phyloP scores from a whole-genome alignment of 208 protist species.

The Trichomonas vaginalis region DNA sequence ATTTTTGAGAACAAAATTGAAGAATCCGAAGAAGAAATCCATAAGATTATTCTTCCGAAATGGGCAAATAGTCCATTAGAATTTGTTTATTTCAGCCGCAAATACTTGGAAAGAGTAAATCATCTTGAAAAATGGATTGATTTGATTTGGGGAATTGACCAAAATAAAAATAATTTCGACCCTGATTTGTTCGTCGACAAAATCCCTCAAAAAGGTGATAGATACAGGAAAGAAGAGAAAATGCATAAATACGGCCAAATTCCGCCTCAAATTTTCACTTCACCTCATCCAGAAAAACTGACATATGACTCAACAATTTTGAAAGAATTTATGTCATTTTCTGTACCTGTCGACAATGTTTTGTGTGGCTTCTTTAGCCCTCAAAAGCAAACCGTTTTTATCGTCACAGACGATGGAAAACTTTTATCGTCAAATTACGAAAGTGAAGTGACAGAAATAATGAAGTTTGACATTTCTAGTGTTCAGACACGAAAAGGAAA shows the following conservation, averaged over 20 bases:
- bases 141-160: constrained; percentile 50
- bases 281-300: background rate
- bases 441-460: background rate
- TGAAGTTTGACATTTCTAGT: background rate
- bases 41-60: constrained; percentile 25
- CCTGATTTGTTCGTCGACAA: background rate
- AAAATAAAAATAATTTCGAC: background rate
- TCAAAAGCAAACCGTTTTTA: background rate
- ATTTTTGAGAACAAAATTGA: constrained; percentile 40
- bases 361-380: background rate
- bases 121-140: constrained; percentile 52
- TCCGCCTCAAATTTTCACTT: background rate
- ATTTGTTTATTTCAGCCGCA: constrained; percentile 42
- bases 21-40: constrained; percentile 33
- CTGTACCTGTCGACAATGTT: background rate
- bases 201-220: background rate
- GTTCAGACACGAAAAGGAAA: background rate
- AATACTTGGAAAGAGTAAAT: constrained; percentile 39
- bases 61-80: constrained; percentile 31
- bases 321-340: background rate
- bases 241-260: background rate
- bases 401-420: background rate
- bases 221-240: background rate
- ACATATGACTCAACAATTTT: background rate
- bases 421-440: background rate